phyloP scores from a whole-genome alignment of 768 basidiomycete genomes.

The Plicaturopsis crispa region DNA sequence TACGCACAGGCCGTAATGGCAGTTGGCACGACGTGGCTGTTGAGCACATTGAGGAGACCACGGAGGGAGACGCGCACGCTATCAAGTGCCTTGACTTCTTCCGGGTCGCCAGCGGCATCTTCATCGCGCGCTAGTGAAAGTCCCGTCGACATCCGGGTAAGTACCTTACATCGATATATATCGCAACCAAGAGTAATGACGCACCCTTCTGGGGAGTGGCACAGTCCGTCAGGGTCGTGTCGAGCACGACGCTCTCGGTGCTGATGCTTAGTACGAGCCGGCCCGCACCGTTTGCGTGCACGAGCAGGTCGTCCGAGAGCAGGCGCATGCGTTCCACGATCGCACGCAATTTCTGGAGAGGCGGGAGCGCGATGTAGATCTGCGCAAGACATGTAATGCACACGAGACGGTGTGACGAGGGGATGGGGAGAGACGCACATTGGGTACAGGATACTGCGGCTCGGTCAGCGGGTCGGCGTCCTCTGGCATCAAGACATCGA shows the following conservation, averaged over 20 bases:
- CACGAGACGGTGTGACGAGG: neutral
- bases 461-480: conserved; percentile 71
- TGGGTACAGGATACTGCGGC: conserved; percentile 80
- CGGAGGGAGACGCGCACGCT: conserved; percentile 63
- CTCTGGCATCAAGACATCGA: conserved; percentile 69
- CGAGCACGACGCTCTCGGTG: conserved; percentile 69
- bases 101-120: conserved; percentile 25
- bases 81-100: too few relatives aligned
- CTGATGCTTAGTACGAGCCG: conserved; percentile 37
- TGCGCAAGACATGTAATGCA: conserved; percentile 16
- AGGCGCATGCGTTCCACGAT: conserved; percentile 68
- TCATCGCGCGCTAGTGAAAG: too few relatives aligned
- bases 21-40: conserved; percentile 70
- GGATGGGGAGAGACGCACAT: conserved; percentile 38
- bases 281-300: conserved; percentile 64
- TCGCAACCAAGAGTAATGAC: conserved; percentile 6
- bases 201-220: conserved; percentile 52
- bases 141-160: too few relatives aligned
- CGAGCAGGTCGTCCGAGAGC: conserved; percentile 60
- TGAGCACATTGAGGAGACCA: conserved; percentile 77
- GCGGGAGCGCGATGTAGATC: conserved; percentile 74
- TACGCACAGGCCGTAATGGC: conserved; percentile 80
- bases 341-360: conserved; percentile 67
- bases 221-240: conserved; percentile 75
- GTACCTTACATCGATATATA: too few relatives aligned